Base-by-base conservation (phyloP, 176 grass and related monocot genomes). In the Poa annua region DNA sequence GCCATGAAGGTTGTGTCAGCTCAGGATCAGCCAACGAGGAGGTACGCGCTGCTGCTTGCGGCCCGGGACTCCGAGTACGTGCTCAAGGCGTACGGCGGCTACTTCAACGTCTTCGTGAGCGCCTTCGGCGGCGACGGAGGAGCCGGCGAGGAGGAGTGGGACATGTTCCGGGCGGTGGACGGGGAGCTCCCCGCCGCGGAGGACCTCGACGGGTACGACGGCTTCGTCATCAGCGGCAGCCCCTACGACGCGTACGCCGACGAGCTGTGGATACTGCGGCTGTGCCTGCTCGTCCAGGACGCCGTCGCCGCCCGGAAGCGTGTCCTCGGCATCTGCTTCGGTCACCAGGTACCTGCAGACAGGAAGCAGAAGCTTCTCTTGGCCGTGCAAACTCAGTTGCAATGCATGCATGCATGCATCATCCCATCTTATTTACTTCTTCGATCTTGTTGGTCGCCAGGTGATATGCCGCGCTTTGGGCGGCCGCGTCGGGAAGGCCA, bases 221-320 rank as follows among this genome's bases (percentile, higher is more conserved):
- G 92, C 16, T 98, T 98, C 75, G 87, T 98, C 80, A 91, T 98
- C 86, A 98, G 96, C 39, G 92, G 96, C 39, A 98, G 96, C 75
- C 89, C 92, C 1, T 35, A 95, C 49, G 91, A 95, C 77, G 96
- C 96, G 12, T 93, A 93, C 44, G 85, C 8, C 19, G 69, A 92
- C 54, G 96, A 98, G 21, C 45, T 56, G 39, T 95, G 96, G 96
- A 93, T 95, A 42, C 45, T 90, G 20, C 81, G 75, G 24, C 85
- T 98, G 22, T 93, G 92, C 83, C 66, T 75, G 1, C 88, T 98
- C 9, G 55, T 98, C 71, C 83, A 54, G 51, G 94, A 86, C 3
- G 61, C 93, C 12, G 71, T 93, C 75, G 80, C 80, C 39, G 53
- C 73, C 66, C 85, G 77, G 52, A 93, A 88, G 77, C 85, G 89